Conservation (phyloP, 371 early-diverging fungal species). For the Catenaria anguillulae region DNA sequence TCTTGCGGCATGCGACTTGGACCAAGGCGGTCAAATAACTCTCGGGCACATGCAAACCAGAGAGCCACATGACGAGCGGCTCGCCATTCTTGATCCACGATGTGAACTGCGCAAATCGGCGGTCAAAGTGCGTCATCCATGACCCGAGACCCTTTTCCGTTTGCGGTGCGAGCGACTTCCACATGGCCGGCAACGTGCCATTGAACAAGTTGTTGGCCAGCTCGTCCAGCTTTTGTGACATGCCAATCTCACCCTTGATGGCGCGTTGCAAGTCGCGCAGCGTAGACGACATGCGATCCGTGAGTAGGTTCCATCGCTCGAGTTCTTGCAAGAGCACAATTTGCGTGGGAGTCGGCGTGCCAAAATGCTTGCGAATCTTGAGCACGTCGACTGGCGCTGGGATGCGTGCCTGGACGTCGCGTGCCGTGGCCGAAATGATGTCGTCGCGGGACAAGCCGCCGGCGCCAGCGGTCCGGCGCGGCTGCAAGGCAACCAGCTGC, state of each 20-base stretch:
- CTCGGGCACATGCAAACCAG: conserved; percentile 40
- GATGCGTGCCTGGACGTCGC: conserved; percentile 32
- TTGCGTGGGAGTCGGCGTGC: conserved; percentile 32
- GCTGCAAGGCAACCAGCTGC: conserved; percentile 38
- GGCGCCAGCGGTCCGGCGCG: conserved; percentile 15
- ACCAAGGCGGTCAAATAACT: conserved; percentile 42
- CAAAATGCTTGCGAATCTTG: conserved; percentile 29
- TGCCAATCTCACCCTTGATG: conserved; percentile 42
- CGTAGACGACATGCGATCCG: conserved; percentile 28
- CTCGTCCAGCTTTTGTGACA: conserved; percentile 38
- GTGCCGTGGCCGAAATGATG: conserved; percentile 33
- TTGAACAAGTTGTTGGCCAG: conserved; percentile 35
- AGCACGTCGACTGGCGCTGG: conserved; percentile 31
- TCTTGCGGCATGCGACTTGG: conserved; percentile 37
- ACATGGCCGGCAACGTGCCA: conserved; percentile 29
- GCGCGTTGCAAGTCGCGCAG: conserved; percentile 32
- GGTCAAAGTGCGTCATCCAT: conserved; percentile 41
- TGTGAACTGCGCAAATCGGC: conserved; percentile 29
- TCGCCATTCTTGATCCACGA: conserved; percentile 39
- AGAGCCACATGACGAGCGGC: conserved; percentile 40
- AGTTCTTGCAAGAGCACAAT: conserved; percentile 40
- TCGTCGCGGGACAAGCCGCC: conserved; percentile 31
- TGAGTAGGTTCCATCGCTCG: conserved; percentile 39
- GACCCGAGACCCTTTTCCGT: conserved; percentile 36
- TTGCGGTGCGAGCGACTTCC: conserved; percentile 35